A percentile compares a stretch with the other conserved stretches of the same genome.
Evolutionary conservation across 2,329 filamentous ascomycete species (phyloP).

Genomic region (Cladosporium sphaerospermum): DNA sequence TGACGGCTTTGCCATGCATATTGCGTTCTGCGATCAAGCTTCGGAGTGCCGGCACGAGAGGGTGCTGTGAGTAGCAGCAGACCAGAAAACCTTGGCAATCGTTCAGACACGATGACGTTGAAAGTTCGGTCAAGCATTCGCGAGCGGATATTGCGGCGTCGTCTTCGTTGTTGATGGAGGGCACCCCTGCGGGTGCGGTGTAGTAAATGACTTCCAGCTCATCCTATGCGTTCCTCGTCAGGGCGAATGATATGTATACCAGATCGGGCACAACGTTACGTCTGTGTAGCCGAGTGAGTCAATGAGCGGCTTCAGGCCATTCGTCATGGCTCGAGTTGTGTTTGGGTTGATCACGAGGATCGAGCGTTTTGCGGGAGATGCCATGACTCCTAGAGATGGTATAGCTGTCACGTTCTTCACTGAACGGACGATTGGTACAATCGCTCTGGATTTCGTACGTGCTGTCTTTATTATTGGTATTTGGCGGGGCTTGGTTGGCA

Average conservation of each 20-base stretch:
- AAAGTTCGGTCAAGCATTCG: slow-evolving; percentile 54
- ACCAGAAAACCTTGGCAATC: slow-evolving; percentile 59
- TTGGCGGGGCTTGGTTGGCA: too few relatives aligned
- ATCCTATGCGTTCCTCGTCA: background rate
- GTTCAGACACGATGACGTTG: slow-evolving; percentile 14
- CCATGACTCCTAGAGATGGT: background rate
- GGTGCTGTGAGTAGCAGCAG: slow-evolving; percentile 83
- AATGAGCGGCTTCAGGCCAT: slow-evolving; percentile 51
- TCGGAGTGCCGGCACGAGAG: slow-evolving; percentile 53
- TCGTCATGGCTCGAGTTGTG: slow-evolving; percentile 66
- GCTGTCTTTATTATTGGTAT: too few relatives aligned
- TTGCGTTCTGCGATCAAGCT: slow-evolving; percentile 12
- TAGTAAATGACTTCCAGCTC: slow-evolving; percentile 44
- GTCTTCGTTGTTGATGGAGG: slow-evolving; percentile 70
- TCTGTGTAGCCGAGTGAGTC: slow-evolving; percentile 38
- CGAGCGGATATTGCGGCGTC: slow-evolving; percentile 60
- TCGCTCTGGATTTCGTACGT: too few relatives aligned
- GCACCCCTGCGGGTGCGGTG: slow-evolving; percentile 60
- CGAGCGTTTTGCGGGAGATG: background rate
- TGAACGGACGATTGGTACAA: too few relatives aligned
- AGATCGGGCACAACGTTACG: slow-evolving; percentile 24
- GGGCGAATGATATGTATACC: background rate
- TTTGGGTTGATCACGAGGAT: slow-evolving; percentile 75
- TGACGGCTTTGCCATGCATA: slow-evolving; percentile 49
- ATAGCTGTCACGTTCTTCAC: too few relatives aligned